Percentiles rank a stretch among this genome's conserved stretches.
Conservation (phyloP, 2,329 filamentous ascomycete genomes). For the Fusarium sp. region DNA sequence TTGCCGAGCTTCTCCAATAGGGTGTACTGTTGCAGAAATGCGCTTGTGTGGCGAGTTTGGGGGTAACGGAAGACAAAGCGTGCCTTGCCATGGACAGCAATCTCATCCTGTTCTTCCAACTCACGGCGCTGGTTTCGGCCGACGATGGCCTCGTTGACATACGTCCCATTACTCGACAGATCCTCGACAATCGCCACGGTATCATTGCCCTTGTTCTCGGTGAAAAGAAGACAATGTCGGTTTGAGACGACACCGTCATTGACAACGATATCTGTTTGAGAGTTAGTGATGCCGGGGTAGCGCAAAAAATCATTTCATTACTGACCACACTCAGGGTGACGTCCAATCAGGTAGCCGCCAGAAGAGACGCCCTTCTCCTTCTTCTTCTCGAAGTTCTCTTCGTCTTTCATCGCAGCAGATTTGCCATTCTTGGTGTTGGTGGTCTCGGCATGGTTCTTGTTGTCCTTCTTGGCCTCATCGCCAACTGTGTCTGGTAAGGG, state of each 20-base stretch:
- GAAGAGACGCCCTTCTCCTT: conserved; percentile 75
- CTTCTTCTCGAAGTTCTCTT: conserved; percentile 73
- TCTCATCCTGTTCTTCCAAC: conserved; percentile 90
- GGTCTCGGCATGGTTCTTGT: conserved; percentile 58
- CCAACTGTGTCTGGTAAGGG: conserved; percentile 68
- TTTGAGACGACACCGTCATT: conserved; percentile 89
- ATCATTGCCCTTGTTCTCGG: conserved; percentile 70
- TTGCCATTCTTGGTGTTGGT: conserved; percentile 62
- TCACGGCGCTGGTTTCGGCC: conserved; percentile 94
- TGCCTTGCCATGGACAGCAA: conserved; percentile 86
- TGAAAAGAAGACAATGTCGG: conserved; percentile 81
- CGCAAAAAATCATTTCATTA: conserved; percentile 7
- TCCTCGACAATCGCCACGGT: conserved; percentile 88
- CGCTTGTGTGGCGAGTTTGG: conserved; percentile 78
- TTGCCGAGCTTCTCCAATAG: conserved; percentile 90
- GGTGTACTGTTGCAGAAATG: conserved; percentile 89
- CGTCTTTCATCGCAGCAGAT: conserved; percentile 66
- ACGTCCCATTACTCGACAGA: conserved; percentile 95
- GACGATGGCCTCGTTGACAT: conserved; percentile 91
- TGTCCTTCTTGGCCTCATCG: conserved; percentile 54
- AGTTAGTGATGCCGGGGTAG: conserved; percentile 17
- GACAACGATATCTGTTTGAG: conserved; percentile 74
- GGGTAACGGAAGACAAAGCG: conserved; percentile 95
- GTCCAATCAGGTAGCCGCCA: conserved; percentile 90
- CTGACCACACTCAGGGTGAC: conserved; percentile 94